Evolutionary conservation across 345 rosid genomes (phyloP).

Genomic region (Gossypium mustelinum): DNA sequence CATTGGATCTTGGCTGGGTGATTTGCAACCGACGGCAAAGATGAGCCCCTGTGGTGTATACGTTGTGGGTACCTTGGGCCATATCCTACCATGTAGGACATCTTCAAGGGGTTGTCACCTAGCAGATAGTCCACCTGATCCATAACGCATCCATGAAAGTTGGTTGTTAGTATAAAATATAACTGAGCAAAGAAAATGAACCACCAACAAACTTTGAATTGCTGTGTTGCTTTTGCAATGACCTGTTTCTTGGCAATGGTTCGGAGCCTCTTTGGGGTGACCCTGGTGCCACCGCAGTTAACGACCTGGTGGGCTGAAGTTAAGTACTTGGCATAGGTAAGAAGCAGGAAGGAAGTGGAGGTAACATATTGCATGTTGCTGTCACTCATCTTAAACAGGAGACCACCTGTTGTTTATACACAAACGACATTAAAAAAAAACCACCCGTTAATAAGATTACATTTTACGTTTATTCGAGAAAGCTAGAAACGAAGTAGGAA

Average conservation of each 20-base stretch:
- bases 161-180: neutral
- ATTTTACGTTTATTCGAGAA: neutral
- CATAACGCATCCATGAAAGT: neutral
- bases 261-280: constrained; percentile 44
- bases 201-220: neutral
- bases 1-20: constrained; percentile 78
- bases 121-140: constrained; percentile 74
- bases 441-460: constrained; percentile 20
- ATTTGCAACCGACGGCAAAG: constrained; percentile 59
- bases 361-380: constrained; percentile 74
- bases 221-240: neutral
- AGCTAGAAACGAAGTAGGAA: constrained; percentile 13
- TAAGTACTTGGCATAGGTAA: constrained; percentile 67
- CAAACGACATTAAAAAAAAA: constrained; percentile 8
- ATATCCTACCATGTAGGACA: constrained; percentile 97
- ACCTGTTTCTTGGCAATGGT: constrained; percentile 43
- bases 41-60: constrained; percentile 95
- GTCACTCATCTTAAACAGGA: constrained; percentile 59
- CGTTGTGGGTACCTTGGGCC: constrained; percentile 73
- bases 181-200: neutral
- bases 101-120: constrained; percentile 79
- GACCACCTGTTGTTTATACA: constrained; percentile 49
- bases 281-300: constrained; percentile 43
- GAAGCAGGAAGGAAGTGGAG: constrained; percentile 53
- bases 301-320: constrained; percentile 35